Evolutionary conservation across 768 basidiomycete species (phyloP).

Genomic region (Amanita subjunquillea): DNA sequence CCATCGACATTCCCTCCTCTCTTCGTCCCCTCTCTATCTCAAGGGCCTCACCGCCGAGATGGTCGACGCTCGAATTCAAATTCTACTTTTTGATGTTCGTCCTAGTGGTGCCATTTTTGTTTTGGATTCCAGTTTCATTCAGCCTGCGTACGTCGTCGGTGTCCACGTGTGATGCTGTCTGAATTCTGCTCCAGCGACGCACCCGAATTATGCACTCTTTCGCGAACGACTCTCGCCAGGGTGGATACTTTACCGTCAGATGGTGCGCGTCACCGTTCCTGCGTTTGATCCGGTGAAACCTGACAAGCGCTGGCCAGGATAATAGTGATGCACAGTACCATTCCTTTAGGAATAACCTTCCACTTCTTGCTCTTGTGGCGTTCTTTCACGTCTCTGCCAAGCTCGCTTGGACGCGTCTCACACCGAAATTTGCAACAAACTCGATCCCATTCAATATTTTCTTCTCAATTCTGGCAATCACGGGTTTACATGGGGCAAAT

Average conservation of each 20-base stretch:
- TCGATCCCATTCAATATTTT: slow-evolving; percentile 45
- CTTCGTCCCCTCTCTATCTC: slow-evolving; percentile 15
- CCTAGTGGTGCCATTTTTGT: slow-evolving; percentile 62
- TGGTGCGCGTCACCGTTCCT: slow-evolving; percentile 50
- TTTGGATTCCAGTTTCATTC: slow-evolving; percentile 61
- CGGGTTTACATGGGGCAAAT: slow-evolving; percentile 75
- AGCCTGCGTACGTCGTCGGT: slow-evolving; percentile 55
- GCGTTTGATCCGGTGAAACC: slow-evolving; percentile 2
- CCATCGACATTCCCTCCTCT: slow-evolving; percentile 43
- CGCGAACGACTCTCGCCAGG: slow-evolving; percentile 48
- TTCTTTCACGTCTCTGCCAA: slow-evolving; percentile 48
- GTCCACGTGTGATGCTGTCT: slow-evolving; percentile 2
- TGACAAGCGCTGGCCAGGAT: slow-evolving; percentile 43
- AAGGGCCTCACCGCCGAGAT: slow-evolving; percentile 40
- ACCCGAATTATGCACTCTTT: slow-evolving; percentile 67
- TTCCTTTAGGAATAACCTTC: slow-evolving; percentile 73
- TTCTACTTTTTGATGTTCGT: slow-evolving; percentile 57
- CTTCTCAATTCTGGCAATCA: slow-evolving; percentile 56
- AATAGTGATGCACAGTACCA: slow-evolving; percentile 89
- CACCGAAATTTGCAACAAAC: slow-evolving; percentile 14
- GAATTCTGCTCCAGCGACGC: slow-evolving; percentile 36
- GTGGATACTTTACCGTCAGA: slow-evolving; percentile 72
- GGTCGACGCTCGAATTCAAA: slow-evolving; percentile 76
- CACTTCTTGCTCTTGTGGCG: slow-evolving; percentile 40
- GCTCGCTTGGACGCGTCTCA: slow-evolving; percentile 30